Evolutionary conservation across 192 early-diverging fungal species (phyloP).

Genomic region (Irineochytrium annulatum): DNA sequence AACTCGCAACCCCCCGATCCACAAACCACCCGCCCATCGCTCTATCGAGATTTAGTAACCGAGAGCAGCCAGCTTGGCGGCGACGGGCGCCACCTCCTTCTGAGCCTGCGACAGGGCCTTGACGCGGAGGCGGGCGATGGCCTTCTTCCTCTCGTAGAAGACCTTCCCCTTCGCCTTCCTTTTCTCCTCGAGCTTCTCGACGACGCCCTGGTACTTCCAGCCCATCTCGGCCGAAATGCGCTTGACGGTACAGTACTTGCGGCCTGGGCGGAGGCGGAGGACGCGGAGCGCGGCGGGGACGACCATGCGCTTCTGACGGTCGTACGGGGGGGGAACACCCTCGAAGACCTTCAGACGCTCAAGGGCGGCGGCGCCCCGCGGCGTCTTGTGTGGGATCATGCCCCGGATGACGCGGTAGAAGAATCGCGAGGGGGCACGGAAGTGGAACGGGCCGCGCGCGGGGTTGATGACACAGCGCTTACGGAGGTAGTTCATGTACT

Average conservation of each 20-base stretch:
- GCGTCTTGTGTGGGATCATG: conserved; percentile 99
- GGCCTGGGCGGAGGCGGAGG: conserved; percentile 91
- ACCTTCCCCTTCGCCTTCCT: conserved; percentile 91
- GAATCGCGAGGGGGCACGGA: conserved; percentile 95
- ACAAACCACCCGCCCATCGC: too few relatives aligned
- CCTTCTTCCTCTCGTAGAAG: conserved; percentile 87
- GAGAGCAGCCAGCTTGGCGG: conserved; percentile 57
- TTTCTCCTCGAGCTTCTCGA: conserved; percentile 96
- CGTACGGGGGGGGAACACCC: conserved; percentile 96
- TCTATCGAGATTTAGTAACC: conserved; percentile 66
- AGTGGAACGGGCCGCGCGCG: conserved; percentile 95
- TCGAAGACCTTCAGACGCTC: conserved; percentile 99
- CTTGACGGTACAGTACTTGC: conserved; percentile 96
- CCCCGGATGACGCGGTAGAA: conserved; percentile 97
- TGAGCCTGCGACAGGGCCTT: conserved; percentile 70
- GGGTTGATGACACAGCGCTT: conserved; percentile 99
- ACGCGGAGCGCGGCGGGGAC: conserved; percentile 96
- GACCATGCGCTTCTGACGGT: conserved; percentile 95
- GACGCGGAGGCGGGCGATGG: conserved; percentile 44
- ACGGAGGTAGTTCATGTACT: conserved; percentile 93
- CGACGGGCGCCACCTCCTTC: conserved; percentile 51
- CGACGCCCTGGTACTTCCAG: conserved; percentile 99
- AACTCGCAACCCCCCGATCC: too few relatives aligned
- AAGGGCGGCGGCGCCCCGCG: conserved; percentile 94
- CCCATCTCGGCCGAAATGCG: conserved; percentile 93